Percentiles rank a stretch among this genome's conserved stretches.
These are phyloP conservation scores for Podospora anserina DNA, from an alignment of 495 filamentous ascomycete species.

Conservation along the genomic window DNA sequence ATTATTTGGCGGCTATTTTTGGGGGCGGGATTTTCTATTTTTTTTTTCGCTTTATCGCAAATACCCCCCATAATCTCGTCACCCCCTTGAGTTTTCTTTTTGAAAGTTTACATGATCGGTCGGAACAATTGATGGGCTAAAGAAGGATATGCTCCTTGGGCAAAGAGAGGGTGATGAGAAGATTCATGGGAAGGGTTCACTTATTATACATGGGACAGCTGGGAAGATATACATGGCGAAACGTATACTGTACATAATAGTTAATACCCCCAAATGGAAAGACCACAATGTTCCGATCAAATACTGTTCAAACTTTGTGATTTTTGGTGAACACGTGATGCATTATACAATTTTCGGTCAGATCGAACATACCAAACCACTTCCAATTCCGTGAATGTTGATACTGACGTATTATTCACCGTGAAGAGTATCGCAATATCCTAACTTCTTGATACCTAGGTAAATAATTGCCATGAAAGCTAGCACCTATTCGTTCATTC, in stretches of 20 bases:
- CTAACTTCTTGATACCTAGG: no score
- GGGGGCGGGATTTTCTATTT: conserved; percentile 2
- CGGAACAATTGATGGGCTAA: neutral
- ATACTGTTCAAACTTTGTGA: no score
- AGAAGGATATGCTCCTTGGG: neutral
- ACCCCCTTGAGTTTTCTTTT: neutral
- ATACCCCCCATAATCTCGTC: neutral
- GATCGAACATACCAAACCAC: no score
- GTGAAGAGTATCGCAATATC: no score
- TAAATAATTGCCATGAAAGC: no score
- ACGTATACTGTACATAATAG: conserved; percentile 21
- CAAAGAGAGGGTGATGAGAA: neutral
- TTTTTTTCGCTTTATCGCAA: neutral
- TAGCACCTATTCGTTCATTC: no score
- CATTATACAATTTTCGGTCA: no score
- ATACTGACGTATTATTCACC: no score
- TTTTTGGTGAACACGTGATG: no score
- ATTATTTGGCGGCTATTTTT: conserved; percentile 8
- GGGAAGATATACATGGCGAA: conserved; percentile 5
- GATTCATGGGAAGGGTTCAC: neutral
- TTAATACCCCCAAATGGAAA: conserved; percentile 20
- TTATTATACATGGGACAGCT: neutral
- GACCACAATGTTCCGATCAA: conserved; percentile 5
- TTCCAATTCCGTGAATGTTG: no score
- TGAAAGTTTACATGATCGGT: conserved; percentile 4